Conservation (phyloP, 805 yeast species). For the Starmerella khaoyaiensis region DNA sequence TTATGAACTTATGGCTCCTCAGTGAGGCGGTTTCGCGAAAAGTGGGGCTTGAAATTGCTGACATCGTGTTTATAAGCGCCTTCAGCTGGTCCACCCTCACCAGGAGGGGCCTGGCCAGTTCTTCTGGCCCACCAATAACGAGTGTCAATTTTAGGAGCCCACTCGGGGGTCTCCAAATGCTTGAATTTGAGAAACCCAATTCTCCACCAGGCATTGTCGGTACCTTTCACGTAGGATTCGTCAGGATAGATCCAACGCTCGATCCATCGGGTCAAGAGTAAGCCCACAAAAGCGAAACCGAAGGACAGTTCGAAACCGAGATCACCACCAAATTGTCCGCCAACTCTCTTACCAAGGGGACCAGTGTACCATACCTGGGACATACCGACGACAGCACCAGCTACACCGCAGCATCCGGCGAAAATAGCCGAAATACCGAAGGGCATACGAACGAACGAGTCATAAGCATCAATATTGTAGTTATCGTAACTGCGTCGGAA, state of each 20-base stretch:
- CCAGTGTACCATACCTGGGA: constrained; percentile 75
- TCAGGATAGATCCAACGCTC: constrained; percentile 21
- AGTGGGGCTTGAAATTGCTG: constrained; percentile 5
- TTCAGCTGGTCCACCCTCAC: constrained; percentile 16
- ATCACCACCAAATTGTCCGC: constrained; percentile 56
- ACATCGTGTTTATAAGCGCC: constrained; percentile 14
- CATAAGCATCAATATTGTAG: constrained; percentile 52
- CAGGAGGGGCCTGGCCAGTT: constrained; percentile 13
- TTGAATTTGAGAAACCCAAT: constrained; percentile 11
- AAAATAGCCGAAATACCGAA: constrained; percentile 64
- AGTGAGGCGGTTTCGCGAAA: constrained; percentile 10
- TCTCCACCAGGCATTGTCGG: constrained; percentile 22
- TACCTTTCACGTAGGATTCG: constrained; percentile 19
- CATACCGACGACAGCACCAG: constrained; percentile 83
- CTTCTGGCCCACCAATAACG: constrained; percentile 17
- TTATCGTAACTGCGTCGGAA: constrained; percentile 50
- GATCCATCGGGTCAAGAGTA: constrained; percentile 19
- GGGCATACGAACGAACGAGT: constrained; percentile 48
- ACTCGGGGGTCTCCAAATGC: constrained; percentile 10
- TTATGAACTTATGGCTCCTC: constrained; percentile 10
- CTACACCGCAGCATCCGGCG: constrained; percentile 72
- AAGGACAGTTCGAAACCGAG: constrained; percentile 72
- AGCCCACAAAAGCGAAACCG: constrained; percentile 48
- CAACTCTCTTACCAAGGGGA: constrained; percentile 48
- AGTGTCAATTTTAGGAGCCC: constrained; percentile 14